Conservation (phyloP, 768 basidiomycete genomes). For the Amanita pallidorosea region DNA sequence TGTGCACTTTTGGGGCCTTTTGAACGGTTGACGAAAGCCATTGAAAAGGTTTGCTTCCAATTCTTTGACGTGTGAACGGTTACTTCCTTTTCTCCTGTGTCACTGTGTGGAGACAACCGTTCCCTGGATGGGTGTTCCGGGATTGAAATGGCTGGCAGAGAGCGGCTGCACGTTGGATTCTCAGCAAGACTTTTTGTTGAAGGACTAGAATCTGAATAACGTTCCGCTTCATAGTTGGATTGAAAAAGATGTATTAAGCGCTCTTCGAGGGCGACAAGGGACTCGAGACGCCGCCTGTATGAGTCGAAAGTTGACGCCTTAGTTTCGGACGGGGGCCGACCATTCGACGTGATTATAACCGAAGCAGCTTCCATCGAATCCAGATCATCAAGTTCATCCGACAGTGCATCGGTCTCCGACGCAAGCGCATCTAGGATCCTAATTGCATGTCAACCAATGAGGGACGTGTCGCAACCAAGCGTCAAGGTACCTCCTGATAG, state of each 20-base stretch:
- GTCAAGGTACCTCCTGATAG: conserved; percentile 50
- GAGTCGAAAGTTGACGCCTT: conserved; percentile 50
- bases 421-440: conserved; percentile 71
- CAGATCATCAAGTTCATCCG: conserved; percentile 48
- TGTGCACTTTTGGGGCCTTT: conserved; percentile 63
- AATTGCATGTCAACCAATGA: conserved; percentile 8
- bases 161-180: conserved; percentile 29
- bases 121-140: conserved; percentile 19
- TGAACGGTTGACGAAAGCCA: conserved; percentile 36
- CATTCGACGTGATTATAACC: conserved; percentile 39
- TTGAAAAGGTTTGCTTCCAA: conserved; percentile 58
- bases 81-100: conserved; percentile 36
- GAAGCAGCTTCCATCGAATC: conserved; percentile 41
- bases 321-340: conserved; percentile 39
- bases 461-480: conserved; percentile 5
- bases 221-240: conserved; percentile 63
- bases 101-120: conserved; percentile 19
- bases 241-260: conserved; percentile 57
- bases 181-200: conserved; percentile 7
- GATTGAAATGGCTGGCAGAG: conserved; percentile 38
- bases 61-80: conserved; percentile 50
- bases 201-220: conserved; percentile 23
- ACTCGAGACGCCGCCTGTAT: conserved; percentile 54
- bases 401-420: conserved; percentile 41
- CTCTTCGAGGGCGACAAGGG: conserved; percentile 60